Percentiles rank a stretch among this genome's conserved stretches.
Evolutionary conservation across 2,329 filamentous ascomycete species (phyloP).

Genomic region (Fusarium sp.): DNA sequence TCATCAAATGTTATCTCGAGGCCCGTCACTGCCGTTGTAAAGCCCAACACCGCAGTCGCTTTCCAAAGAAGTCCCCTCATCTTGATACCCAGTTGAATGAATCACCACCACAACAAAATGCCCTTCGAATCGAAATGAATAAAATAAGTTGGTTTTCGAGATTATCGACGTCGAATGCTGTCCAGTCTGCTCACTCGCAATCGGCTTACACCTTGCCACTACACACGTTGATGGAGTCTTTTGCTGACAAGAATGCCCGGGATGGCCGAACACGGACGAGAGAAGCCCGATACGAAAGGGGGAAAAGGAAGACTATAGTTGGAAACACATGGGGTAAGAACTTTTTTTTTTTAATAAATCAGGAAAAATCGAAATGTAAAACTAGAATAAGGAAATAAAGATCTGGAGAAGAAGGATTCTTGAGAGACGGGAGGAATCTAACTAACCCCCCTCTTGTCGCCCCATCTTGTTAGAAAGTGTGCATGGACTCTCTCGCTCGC

Average conservation of each 20-base stretch:
- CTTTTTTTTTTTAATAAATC: neutral
- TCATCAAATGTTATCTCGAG: slow-evolving; percentile 40
- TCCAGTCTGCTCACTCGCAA: slow-evolving; percentile 12
- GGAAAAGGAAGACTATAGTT: neutral
- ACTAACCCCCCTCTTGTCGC: slow-evolving; percentile 1
- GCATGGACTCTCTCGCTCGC: slow-evolving; percentile 15
- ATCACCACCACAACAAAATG: neutral
- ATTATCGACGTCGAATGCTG: slow-evolving; percentile 2
- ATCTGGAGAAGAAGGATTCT: neutral
- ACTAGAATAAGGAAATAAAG: neutral
- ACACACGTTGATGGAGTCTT: slow-evolving; percentile 15
- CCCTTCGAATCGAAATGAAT: slow-evolving; percentile 6
- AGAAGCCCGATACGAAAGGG: slow-evolving; percentile 14
- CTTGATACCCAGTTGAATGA: slow-evolving; percentile 20
- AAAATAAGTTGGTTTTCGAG: slow-evolving; percentile 8
- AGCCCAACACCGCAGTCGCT: slow-evolving; percentile 27
- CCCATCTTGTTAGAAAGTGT: slow-evolving; percentile 14
- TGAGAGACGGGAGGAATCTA: slow-evolving; percentile 3
- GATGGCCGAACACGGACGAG: slow-evolving; percentile 3
- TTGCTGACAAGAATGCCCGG: slow-evolving; percentile 7
- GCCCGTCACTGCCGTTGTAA: slow-evolving; percentile 22
- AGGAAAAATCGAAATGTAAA: neutral
- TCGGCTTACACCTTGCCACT: slow-evolving; percentile 26
- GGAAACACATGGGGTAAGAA: neutral
- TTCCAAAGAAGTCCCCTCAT: slow-evolving; percentile 38